These are phyloP conservation scores for Pythium pyrilobum DNA, from an alignment of 352 stramenopile genomes.

Conservation along the genomic window DNA sequence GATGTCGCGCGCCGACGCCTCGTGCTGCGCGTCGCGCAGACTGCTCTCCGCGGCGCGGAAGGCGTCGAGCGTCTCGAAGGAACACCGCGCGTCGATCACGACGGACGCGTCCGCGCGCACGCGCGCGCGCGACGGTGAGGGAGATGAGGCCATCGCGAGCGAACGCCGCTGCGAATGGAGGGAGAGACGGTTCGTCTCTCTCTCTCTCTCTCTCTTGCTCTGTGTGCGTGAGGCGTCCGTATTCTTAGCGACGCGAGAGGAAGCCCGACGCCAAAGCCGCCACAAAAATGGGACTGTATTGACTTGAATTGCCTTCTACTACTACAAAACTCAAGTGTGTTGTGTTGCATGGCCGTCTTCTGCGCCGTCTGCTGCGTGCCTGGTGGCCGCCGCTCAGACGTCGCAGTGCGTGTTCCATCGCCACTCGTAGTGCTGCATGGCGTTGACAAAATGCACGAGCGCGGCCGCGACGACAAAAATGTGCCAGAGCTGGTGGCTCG, in stretches of 20 bases:
- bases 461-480: constrained; percentile 83
- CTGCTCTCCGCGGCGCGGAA: constrained; percentile 28
- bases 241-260: no score
- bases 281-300: no score
- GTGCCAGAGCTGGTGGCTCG: constrained; percentile 86
- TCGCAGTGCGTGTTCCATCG: constrained; percentile 79
- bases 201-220: background rate
- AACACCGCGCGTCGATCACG: constrained; percentile 29
- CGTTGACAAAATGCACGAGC: constrained; percentile 80
- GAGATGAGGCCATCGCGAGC: background rate
- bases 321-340: no score
- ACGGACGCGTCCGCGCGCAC: background rate
- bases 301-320: no score
- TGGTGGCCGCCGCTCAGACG: constrained; percentile 33
- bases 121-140: background rate
- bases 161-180: no score
- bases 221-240: no score
- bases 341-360: background rate
- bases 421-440: constrained; percentile 84
- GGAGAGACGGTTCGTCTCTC: no score
- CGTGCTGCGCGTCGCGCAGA: constrained; percentile 4
- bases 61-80: constrained; percentile 29
- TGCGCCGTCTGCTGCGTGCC: background rate
- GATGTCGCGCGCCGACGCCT: constrained; percentile 9
- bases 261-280: no score